Base-by-base conservation (phyloP, 1,139 yeast genomes). In the Suhomyces kunorum region DNA sequence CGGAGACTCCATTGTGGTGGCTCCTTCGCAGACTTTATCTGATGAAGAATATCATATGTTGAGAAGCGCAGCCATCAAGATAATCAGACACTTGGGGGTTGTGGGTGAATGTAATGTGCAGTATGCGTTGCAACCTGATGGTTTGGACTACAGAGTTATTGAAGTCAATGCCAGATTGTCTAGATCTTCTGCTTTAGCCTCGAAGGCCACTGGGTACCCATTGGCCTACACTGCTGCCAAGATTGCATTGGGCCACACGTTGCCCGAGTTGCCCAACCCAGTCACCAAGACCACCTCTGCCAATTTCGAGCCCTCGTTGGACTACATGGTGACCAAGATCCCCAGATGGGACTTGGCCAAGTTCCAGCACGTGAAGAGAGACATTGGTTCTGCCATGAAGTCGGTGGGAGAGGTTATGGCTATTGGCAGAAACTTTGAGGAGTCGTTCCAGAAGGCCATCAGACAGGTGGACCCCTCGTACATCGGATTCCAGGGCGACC, bases 351-450 rank as follows among this genome's bases (percentile, higher is more conserved):
- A 92, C 74, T 75, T 92, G 65, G 71, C 92, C 49, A 92, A 92
- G 74, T 92, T 92, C 75, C 94, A 87, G 64, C 95, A 88, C 60
- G 98, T 90, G 46, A 84, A 87, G 64, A 81, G 95, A 64, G 89
- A 85, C 54, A 85, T 90, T 61, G 96, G 96, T 33, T 87, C 96
- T 20, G 83, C 97, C 36, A 92, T 92, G 98, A 92, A 92, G 69
- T 90, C 98, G 34, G 98, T 92, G 44, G 98, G 98, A 66, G 98
- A 92, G 69, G 98, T 92, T 46, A 92, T 92, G 98, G 95, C 97
- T 41, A 92, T 92, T 61, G 98, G 98, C 58, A 84, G 98, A 71
- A 92, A 82, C 55, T 92, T 90, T 61, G 98, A 92, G 71, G 98
- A 92, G 68, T 87, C 97, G 12, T 84, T 92, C 77, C 98, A 92